Percentiles rank a stretch among this genome's conserved stretches.
Conservation (phyloP, 352 stramenopile genomes). For the Phytophthora europaea region DNA sequence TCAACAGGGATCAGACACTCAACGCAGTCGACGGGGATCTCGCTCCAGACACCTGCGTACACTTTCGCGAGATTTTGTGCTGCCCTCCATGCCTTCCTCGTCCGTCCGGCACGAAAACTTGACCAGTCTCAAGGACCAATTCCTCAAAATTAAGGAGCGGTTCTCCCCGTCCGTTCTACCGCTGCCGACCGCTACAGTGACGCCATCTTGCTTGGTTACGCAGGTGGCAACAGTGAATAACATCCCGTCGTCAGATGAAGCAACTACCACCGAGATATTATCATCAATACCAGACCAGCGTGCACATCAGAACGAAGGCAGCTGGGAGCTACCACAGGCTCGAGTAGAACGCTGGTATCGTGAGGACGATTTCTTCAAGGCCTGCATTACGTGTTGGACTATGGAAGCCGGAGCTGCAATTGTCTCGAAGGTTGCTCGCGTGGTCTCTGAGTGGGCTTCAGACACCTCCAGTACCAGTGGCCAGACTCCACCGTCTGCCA, state of each 20-base stretch:
- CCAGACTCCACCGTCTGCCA: neutral
- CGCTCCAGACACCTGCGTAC: slow-evolving; percentile 42
- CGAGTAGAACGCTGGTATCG: slow-evolving; percentile 79
- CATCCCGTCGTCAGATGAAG: neutral
- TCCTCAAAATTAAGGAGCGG: slow-evolving; percentile 83
- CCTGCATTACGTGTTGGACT: slow-evolving; percentile 80
- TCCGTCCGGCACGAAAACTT: slow-evolving; percentile 69
- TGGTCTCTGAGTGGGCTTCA: slow-evolving; percentile 49
- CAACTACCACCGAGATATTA: slow-evolving; percentile 15
- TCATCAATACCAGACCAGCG: slow-evolving; percentile 9
- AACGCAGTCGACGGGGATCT: slow-evolving; percentile 38
- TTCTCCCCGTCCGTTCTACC: slow-evolving; percentile 61
- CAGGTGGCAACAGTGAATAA: slow-evolving; percentile 8
- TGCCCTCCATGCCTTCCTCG: slow-evolving; percentile 52
- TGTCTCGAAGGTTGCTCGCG: slow-evolving; percentile 62
- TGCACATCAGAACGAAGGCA: slow-evolving; percentile 13
- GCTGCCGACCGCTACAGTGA: slow-evolving; percentile 23
- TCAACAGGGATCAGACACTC: slow-evolving; percentile 28
- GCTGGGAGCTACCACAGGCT: slow-evolving; percentile 50
- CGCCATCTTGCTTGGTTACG: slow-evolving; percentile 17
- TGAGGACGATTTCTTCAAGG: slow-evolving; percentile 77
- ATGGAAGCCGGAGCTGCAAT: slow-evolving; percentile 76
- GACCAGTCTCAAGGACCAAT: slow-evolving; percentile 83
- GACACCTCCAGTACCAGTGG: slow-evolving; percentile 10
- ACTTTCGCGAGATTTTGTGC: slow-evolving; percentile 69